Base-by-base conservation (phyloP, 2,329 filamentous ascomycete species). In the Penicillium sp. region DNA sequence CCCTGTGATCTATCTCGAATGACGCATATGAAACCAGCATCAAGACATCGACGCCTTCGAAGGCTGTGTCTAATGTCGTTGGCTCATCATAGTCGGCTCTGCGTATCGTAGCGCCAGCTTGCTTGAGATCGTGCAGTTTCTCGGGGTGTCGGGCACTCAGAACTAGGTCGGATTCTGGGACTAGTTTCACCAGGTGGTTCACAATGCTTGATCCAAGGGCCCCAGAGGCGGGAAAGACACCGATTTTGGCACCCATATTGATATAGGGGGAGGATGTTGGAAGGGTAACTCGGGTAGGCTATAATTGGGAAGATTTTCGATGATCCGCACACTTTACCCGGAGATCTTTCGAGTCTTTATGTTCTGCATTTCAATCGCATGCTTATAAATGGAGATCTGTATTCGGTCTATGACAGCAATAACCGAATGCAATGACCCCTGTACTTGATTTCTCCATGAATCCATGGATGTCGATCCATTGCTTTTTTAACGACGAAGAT, bases 21-120 rank as follows among this genome's bases (percentile, higher is more conserved):
- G 79, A 80, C 15, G 81, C 77, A 60, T 81, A 83, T 0, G 83
- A 85, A 35, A 86, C 78, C 35, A 86, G 73, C 67, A 86, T 82
- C 47, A 86, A 70, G 27, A 76, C 73, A 19, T 83, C 78, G 15
- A 84, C 74, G 8, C 77, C 81, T 2, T 72, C 60, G 54, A 86
- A 84, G 2, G 78, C 82, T 2, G 69, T 62, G 33, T 78, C 70
- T 19, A 86, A 71, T 3, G 80, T 77, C 0, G 71, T 66, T 0
- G 76, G 72, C 23, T 76, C 71, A 42, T 84, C 81, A 66, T 83
- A 86, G 60, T 80, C 78, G 5, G 81, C 83, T 54, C 77, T 72
- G 25, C 67, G 62, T 1, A 71, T 46, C 1, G 63, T 66, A 0
- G 69, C 68, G 2, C 70, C 71, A 0, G 58, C 58, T 15, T 61